These are phyloP conservation scores for Colletotrichum sp. DNA, from an alignment of 2,329 filamentous ascomycete genomes.

Conservation along the genomic window DNA sequence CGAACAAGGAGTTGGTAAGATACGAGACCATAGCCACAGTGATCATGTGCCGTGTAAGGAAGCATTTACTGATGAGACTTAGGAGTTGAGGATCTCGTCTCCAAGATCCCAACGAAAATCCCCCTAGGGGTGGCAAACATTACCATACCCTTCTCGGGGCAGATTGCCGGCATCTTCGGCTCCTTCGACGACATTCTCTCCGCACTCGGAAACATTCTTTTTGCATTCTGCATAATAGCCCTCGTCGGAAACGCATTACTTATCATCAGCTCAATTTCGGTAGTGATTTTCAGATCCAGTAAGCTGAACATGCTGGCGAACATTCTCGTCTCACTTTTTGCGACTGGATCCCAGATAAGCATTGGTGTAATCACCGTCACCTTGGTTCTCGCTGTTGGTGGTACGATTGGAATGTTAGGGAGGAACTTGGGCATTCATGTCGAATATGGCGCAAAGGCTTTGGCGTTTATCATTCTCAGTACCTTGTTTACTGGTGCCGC, in stretches of 20 bases:
- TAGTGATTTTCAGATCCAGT: neutral
- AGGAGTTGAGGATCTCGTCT: neutral
- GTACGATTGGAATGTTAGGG: neutral
- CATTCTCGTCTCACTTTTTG: neutral
- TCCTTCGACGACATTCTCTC: neutral
- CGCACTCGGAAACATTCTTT: neutral
- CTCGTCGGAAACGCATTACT: neutral
- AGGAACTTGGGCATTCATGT: neutral
- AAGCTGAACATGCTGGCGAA: neutral
- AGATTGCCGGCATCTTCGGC: neutral
- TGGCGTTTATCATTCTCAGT: neutral
- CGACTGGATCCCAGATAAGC: neutral
- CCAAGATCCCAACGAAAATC: neutral
- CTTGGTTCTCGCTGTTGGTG: neutral
- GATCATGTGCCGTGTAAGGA: no score
- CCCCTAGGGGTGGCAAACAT: neutral
- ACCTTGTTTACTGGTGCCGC: neutral
- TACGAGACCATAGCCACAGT: neutral
- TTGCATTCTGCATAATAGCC: neutral
- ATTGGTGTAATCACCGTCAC: neutral
- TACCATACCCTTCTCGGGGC: neutral
- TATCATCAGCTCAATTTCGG: neutral
- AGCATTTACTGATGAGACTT: neutral
- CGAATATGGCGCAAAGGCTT: neutral
- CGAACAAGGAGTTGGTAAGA: neutral